Base-by-base conservation (phyloP, 257 asterid species). In the Solanum sitiens region DNA sequence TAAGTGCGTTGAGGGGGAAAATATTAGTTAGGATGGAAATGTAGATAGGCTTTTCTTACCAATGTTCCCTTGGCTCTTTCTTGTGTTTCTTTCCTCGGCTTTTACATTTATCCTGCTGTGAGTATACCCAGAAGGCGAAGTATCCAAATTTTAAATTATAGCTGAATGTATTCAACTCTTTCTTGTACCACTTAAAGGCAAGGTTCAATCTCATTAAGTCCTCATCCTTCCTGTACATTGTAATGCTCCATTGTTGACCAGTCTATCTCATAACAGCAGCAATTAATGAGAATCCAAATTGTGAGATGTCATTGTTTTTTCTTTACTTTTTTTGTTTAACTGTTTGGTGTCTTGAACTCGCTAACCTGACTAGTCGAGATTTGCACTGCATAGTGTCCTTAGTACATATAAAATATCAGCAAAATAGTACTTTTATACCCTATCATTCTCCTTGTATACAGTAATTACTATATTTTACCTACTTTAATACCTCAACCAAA, bases 1-100 rank as follows among this genome's bases (percentile, higher is more conserved):
- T 86, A 86, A 91, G 91, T 90, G 92, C 89, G 79, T 77, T 85
- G 89, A 86, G 87, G 70, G 45, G 44, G 44, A 61, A 84, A 61
- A 85, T 68, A 74, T 86, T 72, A 72, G 87, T 87, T 56, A 63
- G 87, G 84, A 83, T 59, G 83, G 77, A 71, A 83, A 72, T 25
- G 84, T 44, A 73, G 73, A 79, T 70, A 70, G 67, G 56, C 44
- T 72, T 85, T 85, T 86, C 86, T 87, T 89, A 21, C 56, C 42
- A 45, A 71, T 23, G 74, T 53, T 59, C 84, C 67, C 77, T 56
- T 74, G 39, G 73, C 75, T 76, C 84, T 87, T 91, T 91, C 80
- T 87, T 50, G 50, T 13, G 27, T 82, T 50, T 56, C 42, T 56
- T 35, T 27, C 20, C 33, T 47, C 2, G 86, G 71, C 37, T 84